phyloP scores from a whole-genome alignment of 2,329 filamentous ascomycete genomes.

The Cladosporium cucumerinum region DNA sequence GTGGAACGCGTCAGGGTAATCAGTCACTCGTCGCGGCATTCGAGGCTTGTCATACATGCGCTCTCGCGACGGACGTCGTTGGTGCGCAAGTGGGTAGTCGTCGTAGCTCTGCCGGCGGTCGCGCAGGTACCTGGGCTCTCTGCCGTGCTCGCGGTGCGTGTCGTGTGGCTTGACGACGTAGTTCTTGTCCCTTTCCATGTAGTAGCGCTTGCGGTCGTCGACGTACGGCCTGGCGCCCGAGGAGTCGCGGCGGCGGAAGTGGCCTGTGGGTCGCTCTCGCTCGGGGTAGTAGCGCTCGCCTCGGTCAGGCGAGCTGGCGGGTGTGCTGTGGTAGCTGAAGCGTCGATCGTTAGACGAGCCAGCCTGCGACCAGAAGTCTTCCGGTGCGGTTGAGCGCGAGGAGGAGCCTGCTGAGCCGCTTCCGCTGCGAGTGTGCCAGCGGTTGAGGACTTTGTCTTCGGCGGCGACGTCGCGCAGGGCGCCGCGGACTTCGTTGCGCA shows the following conservation, averaged over 20 bases:
- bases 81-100: background rate
- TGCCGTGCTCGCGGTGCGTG: background rate
- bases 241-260: background rate
- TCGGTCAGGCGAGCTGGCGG: background rate
- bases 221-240: background rate
- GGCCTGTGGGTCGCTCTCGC: background rate
- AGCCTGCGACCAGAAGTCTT: background rate
- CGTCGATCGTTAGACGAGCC: background rate
- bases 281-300: background rate
- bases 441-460: constrained; percentile 2
- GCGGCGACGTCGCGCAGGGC: background rate
- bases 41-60: background rate
- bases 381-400: background rate
- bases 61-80: background rate
- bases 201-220: constrained; percentile 2
- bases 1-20: background rate
- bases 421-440: constrained; percentile 4
- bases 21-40: background rate
- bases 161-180: background rate
- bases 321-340: background rate
- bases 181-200: background rate
- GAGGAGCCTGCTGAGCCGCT: background rate
- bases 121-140: background rate
- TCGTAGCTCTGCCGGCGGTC: background rate
- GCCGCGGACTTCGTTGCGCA: background rate